Base-by-base conservation (phyloP, 306 rosid genomes). In the Rosa chinensis region DNA sequence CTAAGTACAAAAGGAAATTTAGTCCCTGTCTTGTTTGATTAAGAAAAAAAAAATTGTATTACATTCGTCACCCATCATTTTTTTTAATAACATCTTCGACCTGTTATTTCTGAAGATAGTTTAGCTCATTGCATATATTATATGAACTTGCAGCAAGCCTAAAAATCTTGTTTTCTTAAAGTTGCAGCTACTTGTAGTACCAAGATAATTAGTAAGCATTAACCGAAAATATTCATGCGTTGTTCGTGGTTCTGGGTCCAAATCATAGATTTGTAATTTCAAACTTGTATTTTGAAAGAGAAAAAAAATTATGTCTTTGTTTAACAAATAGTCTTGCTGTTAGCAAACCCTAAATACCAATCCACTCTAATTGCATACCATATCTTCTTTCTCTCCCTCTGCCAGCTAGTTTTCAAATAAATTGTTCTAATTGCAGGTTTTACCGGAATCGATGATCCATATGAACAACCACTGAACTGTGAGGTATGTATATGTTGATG, bases 401-500 rank as follows among this genome's bases (percentile, higher is more conserved):
- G 25, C 17, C 53, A 20, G 10, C 18, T 48, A 80, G 25, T 6
- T 43, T 44, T 40, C 64, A n/a, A 40, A 56, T 71, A 53, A 56
- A 67, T 35, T 2, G 47, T 16, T 72, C 25, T 5, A 58, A 53
- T 79, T 84, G 73, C 82, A 93, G 97, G 97, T 85, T 93, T 93
- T 84, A 91, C 97, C 0, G 97, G 96, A 83, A 91, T 93, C 14
- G 96, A 93, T 59, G 97, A 93, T 79, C 94, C 94, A n/a, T 93
- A 91, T 44, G 97, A 93, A 72, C 86, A 88, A 62, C 97, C 96
- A 14, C n/a, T 88, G 37, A 91, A 89, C 68, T 89, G 94, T 32
- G 96, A 93, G 97, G 97, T 93, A 88, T 47, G 53, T 79, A 53
- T 77, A 81, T 56, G 45, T 43, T 67, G 18, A 55, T 8, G 74